Conservation (phyloP, 2,329 filamentous ascomycete species). For the Diaporthe destruens region DNA sequence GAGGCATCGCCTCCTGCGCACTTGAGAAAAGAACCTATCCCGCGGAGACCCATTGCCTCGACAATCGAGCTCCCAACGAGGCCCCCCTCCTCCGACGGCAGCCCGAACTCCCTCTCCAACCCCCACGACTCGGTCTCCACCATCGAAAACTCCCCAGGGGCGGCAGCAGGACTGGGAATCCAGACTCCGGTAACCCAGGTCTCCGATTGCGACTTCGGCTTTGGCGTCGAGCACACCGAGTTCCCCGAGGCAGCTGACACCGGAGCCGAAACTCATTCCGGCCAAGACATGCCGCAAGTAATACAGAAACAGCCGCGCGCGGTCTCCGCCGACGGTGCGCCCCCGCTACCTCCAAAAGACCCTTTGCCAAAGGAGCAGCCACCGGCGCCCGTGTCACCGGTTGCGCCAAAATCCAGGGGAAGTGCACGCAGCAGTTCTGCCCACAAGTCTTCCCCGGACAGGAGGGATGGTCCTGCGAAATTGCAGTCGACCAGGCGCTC, state of each 20-base stretch:
- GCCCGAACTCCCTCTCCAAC: slow-evolving; percentile 38
- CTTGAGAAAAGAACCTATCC: slow-evolving; percentile 29
- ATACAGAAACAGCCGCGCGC: slow-evolving; percentile 38
- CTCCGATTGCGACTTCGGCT: slow-evolving; percentile 39
- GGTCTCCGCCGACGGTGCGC: slow-evolving; percentile 10
- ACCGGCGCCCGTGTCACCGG: slow-evolving; percentile 31
- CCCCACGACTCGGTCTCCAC: slow-evolving; percentile 40
- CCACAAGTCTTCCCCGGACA: slow-evolving; percentile 38
- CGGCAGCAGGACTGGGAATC: slow-evolving; percentile 18
- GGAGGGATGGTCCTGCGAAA: slow-evolving; percentile 43
- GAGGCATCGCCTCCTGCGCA: slow-evolving; percentile 29
- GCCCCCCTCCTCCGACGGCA: slow-evolving; percentile 30
- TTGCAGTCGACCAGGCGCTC: slow-evolving; percentile 42
- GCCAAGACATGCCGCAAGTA: slow-evolving; percentile 35
- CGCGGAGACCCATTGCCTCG: slow-evolving; percentile 32
- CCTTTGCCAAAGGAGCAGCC: slow-evolving; percentile 26
- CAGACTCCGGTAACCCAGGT: slow-evolving; percentile 39
- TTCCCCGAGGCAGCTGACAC: slow-evolving; percentile 36
- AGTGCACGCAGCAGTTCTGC: slow-evolving; percentile 30
- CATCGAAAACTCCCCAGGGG: slow-evolving; percentile 39
- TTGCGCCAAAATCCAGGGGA: slow-evolving; percentile 7
- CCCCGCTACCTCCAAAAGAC: slow-evolving; percentile 29
- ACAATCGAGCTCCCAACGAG: slow-evolving; percentile 34
- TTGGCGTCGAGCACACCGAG: slow-evolving; percentile 38
- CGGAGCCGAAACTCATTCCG: slow-evolving; percentile 5